A percentile compares a stretch with the other conserved stretches of the same genome.
These are phyloP conservation scores for Leucosporidium creatinivorum DNA, from an alignment of 768 basidiomycete genomes.

Conservation along the genomic window DNA sequence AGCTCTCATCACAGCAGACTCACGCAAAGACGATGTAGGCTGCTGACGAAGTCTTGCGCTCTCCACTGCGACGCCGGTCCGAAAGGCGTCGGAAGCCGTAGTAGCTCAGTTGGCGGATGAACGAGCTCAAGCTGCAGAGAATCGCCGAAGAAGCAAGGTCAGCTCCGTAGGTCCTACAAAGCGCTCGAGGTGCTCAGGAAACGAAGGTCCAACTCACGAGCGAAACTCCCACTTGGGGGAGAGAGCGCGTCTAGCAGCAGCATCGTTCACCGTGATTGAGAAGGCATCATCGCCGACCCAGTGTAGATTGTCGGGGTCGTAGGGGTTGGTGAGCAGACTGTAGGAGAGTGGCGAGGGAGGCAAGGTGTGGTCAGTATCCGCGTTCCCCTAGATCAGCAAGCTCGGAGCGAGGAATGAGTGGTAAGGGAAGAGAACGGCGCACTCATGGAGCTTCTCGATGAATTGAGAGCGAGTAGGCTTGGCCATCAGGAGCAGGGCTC, in stretches of 20 bases:
- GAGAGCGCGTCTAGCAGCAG: conserved; percentile 19
- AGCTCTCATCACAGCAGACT: background rate
- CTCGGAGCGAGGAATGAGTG: background rate
- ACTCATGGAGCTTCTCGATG: conserved; percentile 26
- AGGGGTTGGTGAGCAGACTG: conserved; percentile 22
- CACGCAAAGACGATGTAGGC: conserved; percentile 26
- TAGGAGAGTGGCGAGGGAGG: no score
- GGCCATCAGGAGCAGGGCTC: no score
- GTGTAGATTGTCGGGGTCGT: conserved; percentile 6
- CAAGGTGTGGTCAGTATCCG: no score
- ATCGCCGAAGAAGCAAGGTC: background rate
- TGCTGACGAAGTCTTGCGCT: conserved; percentile 3
- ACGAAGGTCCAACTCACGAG: background rate
- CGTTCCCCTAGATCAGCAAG: no score
- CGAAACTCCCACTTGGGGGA: conserved; percentile 21
- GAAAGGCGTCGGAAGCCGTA: conserved; percentile 24
- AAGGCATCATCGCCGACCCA: conserved; percentile 22
- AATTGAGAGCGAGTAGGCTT: conserved; percentile 10
- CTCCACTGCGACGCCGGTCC: conserved; percentile 22
- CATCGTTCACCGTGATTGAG: conserved; percentile 13
- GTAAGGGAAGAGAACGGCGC: background rate
- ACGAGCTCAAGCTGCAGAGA: conserved; percentile 21
- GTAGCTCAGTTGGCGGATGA: conserved; percentile 19
- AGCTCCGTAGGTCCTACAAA: no score
- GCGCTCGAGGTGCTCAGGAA: no score